phyloP scores from a whole-genome alignment of 1,284 basidiomycete species.

The Pseudozyma thailandica region DNA sequence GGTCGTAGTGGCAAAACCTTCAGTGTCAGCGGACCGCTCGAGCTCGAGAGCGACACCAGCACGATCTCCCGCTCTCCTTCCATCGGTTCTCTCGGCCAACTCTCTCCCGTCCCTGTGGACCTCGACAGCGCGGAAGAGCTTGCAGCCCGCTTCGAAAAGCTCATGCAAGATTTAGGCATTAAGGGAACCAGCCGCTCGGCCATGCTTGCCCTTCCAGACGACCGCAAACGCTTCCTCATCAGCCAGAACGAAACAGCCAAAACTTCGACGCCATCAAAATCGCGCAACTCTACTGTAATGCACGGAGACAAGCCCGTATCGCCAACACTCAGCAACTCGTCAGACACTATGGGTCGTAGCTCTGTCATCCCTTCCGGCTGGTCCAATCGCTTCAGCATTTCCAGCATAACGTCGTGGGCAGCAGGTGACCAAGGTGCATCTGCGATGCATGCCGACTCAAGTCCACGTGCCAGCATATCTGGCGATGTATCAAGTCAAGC shows the following conservation, averaged over 20 bases:
- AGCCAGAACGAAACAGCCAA: slow-evolving; percentile 55
- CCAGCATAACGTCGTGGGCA: slow-evolving; percentile 74
- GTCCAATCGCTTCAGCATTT: slow-evolving; percentile 79
- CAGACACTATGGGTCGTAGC: slow-evolving; percentile 48
- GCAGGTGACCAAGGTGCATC: slow-evolving; percentile 33
- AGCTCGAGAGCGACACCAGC: slow-evolving; percentile 47
- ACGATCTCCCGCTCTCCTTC: slow-evolving; percentile 34
- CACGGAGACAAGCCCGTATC: slow-evolving; percentile 71
- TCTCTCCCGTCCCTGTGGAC: slow-evolving; percentile 21
- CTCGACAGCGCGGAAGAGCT: slow-evolving; percentile 39
- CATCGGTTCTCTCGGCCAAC: slow-evolving; percentile 21
- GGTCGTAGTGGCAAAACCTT: slow-evolving; percentile 43
- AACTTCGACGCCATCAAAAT: slow-evolving; percentile 32
- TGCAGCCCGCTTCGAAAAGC: slow-evolving; percentile 39
- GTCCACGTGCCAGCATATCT: slow-evolving; percentile 25
- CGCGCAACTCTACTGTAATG: slow-evolving; percentile 6
- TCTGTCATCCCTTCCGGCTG: slow-evolving; percentile 69
- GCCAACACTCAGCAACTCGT: slow-evolving; percentile 74
- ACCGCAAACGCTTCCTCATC: slow-evolving; percentile 79
- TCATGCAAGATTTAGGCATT: slow-evolving; percentile 71
- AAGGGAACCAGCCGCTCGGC: slow-evolving; percentile 77
- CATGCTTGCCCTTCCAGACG: slow-evolving; percentile 76
- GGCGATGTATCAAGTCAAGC: slow-evolving; percentile 30
- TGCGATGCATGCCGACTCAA: slow-evolving; percentile 28
- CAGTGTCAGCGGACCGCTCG: slow-evolving; percentile 56